Base-by-base conservation (phyloP, 1,284 basidiomycete genomes). In the Cystobasidium sp. region DNA sequence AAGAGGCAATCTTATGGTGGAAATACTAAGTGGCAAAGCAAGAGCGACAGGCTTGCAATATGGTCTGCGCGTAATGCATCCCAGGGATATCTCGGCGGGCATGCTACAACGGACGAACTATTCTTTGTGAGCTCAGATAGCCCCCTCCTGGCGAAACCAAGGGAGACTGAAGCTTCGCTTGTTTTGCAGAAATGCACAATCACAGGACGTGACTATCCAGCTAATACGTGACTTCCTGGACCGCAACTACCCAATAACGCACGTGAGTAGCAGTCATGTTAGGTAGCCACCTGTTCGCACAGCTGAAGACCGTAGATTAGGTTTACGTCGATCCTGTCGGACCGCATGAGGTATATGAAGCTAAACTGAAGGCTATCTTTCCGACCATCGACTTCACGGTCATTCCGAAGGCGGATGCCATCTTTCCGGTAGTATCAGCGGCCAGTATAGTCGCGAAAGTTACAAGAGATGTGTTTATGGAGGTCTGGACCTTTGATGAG, bases 381-480 rank as follows among this genome's bases (percentile, higher is more conserved):
- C 91, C 92, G 0, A 88, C 88, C 2, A 90, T 96, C 77, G 84
- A 86, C 53, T 95, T 98, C 82, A 94, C 92, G 0, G 96, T 99
- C 14, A 88, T 90, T 20, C 89, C 89, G 39, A 98, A 99, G 84
- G 96, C 96, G 16, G 96, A 99, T 82, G 91, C 91, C 20, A 89
- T 94, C 78, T 99, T 90, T 86, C 97, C 95, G 79, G 94, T 99
- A 76, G 97, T 99, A 71, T 92, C 94, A 22, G 96, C 96, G 6
- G 97, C 96, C 1, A 94, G 92, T 81, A 93, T 99, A 43, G 92
- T 94, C 5, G 96, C 96, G 5, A 99, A 99, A 83, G 94, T 95
- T 46, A 99, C 96, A 0, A 86, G 96, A 76, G 96, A 99, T 80
- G 87, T 90, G 5, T 94, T 93, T 83, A 86, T 99, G 22, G 90